Evolutionary conservation across 164 flowering plant species (phyloP), one percentile per base, ranked within the genome.

Genomic region (Vitis rupestris): DNA sequence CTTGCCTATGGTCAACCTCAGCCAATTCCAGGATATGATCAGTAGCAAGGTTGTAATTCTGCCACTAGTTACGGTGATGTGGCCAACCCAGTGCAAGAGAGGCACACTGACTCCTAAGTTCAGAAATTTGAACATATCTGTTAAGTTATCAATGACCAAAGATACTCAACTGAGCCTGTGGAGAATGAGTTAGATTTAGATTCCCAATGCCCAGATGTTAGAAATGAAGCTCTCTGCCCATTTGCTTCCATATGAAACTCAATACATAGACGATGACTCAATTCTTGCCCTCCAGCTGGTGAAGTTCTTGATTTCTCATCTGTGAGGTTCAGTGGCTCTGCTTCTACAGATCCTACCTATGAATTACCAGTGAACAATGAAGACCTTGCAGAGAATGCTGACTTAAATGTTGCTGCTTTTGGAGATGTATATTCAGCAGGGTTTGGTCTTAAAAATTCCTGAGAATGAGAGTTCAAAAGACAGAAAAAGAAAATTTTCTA

Each of bases 1-100:
- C 60, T 92, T 23, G 92, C 88, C 17, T 86, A 90, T 79, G 90
- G 83, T 60, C 93, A 91, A 72, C 83, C 82, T 54, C 79, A 80
- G 10, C 1, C 84, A 11, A 72, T 61, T 64, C 70, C 74, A 2
- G 84, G 82, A 31, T 88, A 90, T 81, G 93, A 88, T 65, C 93
- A 89, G 65, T 82, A 84, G 54, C 88, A 81, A 61, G 85, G 82
- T 23, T 88, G 87, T 69, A 71, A 55, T 63, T 62, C 88, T 10
- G 79, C 85, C 27, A 66, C 87, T 1, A 54, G 74, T 29, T 88
- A 87, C 73, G 85, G 86, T 14, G 77, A 71, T 66, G 80, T 66
- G 49, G 67, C 70, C 59, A 82, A 74, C 70, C 73, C 87, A 27
- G 50, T 82, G 6, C 89, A 82, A 71, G 98, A 89, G 61, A 88